Percentiles rank a stretch among this genome's conserved stretches.
Conservation (phyloP, 1,139 yeast species). For the Protomyces gravidus region DNA sequence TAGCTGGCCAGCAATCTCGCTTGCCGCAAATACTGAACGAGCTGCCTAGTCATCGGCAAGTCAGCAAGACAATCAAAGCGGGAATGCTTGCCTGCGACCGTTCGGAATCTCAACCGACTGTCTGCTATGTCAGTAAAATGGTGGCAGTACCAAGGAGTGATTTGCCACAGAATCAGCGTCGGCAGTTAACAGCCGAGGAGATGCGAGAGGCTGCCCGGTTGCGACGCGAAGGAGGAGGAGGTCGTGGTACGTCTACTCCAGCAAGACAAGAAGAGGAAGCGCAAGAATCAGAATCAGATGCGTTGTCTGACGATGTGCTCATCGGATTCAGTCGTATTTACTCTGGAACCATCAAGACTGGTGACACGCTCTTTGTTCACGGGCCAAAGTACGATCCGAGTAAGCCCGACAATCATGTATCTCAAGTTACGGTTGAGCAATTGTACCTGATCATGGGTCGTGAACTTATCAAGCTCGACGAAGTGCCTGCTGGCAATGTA, state of each 20-base stretch:
- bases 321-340: slow-evolving; percentile 86
- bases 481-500: slow-evolving; percentile 91
- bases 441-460: slow-evolving; percentile 87
- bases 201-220: slow-evolving; percentile 48
- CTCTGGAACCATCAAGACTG: slow-evolving; percentile 72
- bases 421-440: slow-evolving; percentile 55
- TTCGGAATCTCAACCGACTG: slow-evolving; percentile 49
- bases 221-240: slow-evolving; percentile 50
- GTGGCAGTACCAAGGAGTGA: slow-evolving; percentile 78
- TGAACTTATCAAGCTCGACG: slow-evolving; percentile 69
- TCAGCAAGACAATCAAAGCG: slow-evolving; percentile 50
- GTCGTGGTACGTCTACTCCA: slow-evolving; percentile 10
- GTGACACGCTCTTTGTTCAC: slow-evolving; percentile 67
- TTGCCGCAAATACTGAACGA: slow-evolving; percentile 62
- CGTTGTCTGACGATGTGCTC: slow-evolving; percentile 54
- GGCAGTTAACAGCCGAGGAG: slow-evolving; percentile 47
- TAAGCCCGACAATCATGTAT: slow-evolving; percentile 56
- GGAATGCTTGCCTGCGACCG: slow-evolving; percentile 65
- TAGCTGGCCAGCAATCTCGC: slow-evolving; percentile 65
- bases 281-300: slow-evolving; percentile 37
- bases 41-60: slow-evolving; percentile 51
- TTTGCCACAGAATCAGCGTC: slow-evolving; percentile 55
- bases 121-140: slow-evolving; percentile 87
- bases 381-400: slow-evolving; percentile 86
- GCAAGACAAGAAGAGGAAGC: slow-evolving; percentile 31